Percentiles rank a stretch among this genome's conserved stretches.
Evolutionary conservation across 2,329 filamentous ascomycete genomes (phyloP).

Genomic region (Cladorrhinum sp.): DNA sequence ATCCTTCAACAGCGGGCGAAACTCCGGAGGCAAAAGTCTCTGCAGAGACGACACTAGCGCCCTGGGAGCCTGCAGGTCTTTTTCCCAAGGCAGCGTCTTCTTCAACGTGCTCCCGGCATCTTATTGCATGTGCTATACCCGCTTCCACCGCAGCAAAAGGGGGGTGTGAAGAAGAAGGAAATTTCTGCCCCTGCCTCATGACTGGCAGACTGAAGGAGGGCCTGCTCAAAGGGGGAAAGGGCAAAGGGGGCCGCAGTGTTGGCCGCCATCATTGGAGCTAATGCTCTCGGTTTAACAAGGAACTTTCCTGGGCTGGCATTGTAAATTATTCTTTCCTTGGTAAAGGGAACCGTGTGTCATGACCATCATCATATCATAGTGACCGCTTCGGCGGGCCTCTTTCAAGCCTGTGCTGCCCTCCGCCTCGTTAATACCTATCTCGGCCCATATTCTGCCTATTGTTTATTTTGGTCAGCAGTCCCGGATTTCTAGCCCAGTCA

Average conservation of each 20-base stretch:
- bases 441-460: constrained; percentile 23
- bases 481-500: constrained; percentile 15
- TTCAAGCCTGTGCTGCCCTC: too few relatives aligned
- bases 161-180: not conserved
- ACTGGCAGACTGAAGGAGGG: not conserved
- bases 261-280: too few relatives aligned
- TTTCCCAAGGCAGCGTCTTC: not conserved
- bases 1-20: not conserved
- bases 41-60: not conserved
- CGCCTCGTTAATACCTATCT: constrained; percentile 19
- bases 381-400: not conserved
- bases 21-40: not conserved
- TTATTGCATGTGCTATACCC: constrained; percentile 22
- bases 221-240: not conserved
- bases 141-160: not conserved
- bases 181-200: constrained; percentile 11
- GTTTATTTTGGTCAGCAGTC: constrained; percentile 22
- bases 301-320: not conserved
- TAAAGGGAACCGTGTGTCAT: not conserved
- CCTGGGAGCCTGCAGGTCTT: not conserved
- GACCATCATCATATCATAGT: constrained; percentile 6
- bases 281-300: too few relatives aligned
- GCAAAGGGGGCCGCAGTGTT: too few relatives aligned
- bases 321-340: not conserved
- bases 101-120: constrained; percentile 5